Base-by-base conservation (phyloP, 192 early-diverging fungal genomes). In the Fimicolochytrium jonesii region DNA sequence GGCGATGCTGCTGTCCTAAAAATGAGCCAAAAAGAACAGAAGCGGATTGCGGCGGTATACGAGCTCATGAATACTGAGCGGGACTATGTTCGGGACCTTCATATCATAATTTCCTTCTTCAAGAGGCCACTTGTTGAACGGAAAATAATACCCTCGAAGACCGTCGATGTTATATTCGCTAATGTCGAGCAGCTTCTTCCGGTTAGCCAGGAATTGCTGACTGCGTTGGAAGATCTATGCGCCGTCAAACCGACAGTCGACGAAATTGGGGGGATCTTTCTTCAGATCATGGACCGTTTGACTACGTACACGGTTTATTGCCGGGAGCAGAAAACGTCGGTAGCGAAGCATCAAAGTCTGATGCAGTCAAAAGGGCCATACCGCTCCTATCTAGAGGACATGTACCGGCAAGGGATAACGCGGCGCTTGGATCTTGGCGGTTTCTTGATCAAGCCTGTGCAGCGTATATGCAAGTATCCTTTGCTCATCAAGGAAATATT, bases 401-500 rank as follows among this genome's bases (percentile, higher is more conserved):
- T 50, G 6, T 74, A 74, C 58, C 66, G 65, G 43, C 77, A 71
- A 28, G 73, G 72, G 3, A 30, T 74, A 0, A 70, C 73, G 18
- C 42, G 75, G 1, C 50, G 74, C 1, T 43, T 82, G 32, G 75
- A 82, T 59, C 60, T 82, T 6, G 68, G 64, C 20, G 65, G 75
- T 7, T 82, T 77, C 73, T 77, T 99, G 58, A 95, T 99, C 74
- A 99, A 99, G 45, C 97, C 97, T 6, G 86, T 99, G 4, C 97
- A 99, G 76, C 86, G 97, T 55, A 95, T 99, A 53, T 99, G 97
- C 85, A 98, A 97, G 76, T 99, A 99, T 73, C 94, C 95, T 30
- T 72, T 99, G 59, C 82, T 99, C 18, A 61, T 82, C 15, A 61
- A 79, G 75, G 79, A 82, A 69, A 73, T 82, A 28, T 64, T 82